Conservation (phyloP, 345 rosid genomes). For the Acer campestre region DNA sequence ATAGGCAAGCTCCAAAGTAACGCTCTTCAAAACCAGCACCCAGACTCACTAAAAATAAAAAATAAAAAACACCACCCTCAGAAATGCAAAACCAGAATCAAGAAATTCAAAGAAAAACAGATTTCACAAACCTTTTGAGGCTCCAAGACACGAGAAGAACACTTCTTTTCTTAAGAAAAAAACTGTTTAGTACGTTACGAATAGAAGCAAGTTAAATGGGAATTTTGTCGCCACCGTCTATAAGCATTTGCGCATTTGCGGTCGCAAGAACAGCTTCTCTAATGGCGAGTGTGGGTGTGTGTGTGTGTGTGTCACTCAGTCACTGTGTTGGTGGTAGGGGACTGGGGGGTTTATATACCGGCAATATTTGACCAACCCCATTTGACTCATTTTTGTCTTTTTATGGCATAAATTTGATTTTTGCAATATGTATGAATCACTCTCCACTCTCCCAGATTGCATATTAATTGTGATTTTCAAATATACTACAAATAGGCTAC, state of each 20-base stretch:
- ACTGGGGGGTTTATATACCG: neutral
- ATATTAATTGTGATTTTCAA: neutral
- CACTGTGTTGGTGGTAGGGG: neutral
- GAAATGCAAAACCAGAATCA: neutral
- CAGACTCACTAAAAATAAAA: neutral
- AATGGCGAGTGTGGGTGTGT: constrained; percentile 3
- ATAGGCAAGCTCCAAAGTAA: neutral
- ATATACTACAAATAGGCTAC: neutral
- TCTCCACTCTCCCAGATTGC: neutral
- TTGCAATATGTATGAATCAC: neutral
- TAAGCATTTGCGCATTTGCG: constrained; percentile 4
- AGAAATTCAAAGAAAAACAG: neutral
- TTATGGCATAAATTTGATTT: neutral
- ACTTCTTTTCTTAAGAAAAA: neutral
- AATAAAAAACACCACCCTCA: neutral
- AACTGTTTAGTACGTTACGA: constrained; percentile 9
- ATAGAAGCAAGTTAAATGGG: neutral
- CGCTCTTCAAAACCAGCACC: neutral
- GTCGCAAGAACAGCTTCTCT: constrained; percentile 10
- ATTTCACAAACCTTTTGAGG: neutral
- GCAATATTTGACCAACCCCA: neutral
- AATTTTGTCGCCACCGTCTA: constrained; percentile 3
- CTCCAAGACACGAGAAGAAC: neutral
- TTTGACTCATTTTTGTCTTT: neutral
- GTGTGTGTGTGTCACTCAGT: neutral